A percentile compares a stretch with the other conserved stretches of the same genome.
phyloP scores from a whole-genome alignment of 2,329 filamentous ascomycete genomes.

The Paraconiothyrium brasiliense region DNA sequence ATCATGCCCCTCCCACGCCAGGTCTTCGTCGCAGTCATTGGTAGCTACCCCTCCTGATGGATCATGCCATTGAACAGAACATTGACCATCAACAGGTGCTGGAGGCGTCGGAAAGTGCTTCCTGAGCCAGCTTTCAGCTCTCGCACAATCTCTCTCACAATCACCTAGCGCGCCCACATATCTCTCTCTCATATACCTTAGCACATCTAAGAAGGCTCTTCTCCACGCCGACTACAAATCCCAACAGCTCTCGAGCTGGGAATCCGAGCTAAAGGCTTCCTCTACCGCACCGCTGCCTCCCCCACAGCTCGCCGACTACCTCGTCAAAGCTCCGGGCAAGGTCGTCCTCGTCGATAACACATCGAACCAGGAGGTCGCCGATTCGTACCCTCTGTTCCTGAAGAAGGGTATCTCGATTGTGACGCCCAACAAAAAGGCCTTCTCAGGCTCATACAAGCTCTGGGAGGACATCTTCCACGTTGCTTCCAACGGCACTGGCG shows the following conservation, averaged over 20 bases:
- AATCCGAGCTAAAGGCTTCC: constrained; percentile 69
- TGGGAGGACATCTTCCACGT: constrained; percentile 89
- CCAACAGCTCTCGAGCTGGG: constrained; percentile 63
- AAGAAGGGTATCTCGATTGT: constrained; percentile 86
- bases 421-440: constrained; percentile 98
- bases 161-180: constrained; percentile 67
- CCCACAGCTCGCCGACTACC: constrained; percentile 77
- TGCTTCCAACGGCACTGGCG: constrained; percentile 70
- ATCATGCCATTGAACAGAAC: neutral
- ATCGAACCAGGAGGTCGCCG: constrained; percentile 85
- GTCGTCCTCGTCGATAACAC: constrained; percentile 95
- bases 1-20: constrained; percentile 54
- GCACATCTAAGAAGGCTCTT: constrained; percentile 84
- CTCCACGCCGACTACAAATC: constrained; percentile 77
- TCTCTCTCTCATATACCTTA: constrained; percentile 83
- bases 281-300: constrained; percentile 72
- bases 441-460: constrained; percentile 80
- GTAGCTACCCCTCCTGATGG: constrained; percentile 29
- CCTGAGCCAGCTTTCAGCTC: constrained; percentile 78
- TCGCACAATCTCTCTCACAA: constrained; percentile 67
- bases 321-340: constrained; percentile 79
- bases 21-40: constrained; percentile 60
- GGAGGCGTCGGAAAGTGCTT: constrained; percentile 95
- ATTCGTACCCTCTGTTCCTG: constrained; percentile 83
- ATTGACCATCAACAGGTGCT: constrained; percentile 67